phyloP scores from a whole-genome alignment of 2,329 filamentous ascomycete genomes.

The Fusarium sp. region DNA sequence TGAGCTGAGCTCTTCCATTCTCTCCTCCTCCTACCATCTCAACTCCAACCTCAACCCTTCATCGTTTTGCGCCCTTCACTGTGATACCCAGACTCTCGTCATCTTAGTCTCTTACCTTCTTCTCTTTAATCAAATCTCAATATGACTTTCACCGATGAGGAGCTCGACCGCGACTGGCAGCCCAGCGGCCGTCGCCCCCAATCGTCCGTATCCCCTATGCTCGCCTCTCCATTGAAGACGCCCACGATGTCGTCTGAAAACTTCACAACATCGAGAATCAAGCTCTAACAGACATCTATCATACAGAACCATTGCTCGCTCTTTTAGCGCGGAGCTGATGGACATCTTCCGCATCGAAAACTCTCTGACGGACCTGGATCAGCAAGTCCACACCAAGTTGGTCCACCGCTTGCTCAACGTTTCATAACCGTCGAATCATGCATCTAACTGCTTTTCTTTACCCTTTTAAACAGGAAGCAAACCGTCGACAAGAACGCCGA shows the following conservation, averaged over 20 bases:
- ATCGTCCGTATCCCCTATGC: constrained; percentile 76
- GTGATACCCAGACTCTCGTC: constrained; percentile 10
- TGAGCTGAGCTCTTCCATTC: constrained; percentile 21
- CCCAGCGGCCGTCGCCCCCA: constrained; percentile 82
- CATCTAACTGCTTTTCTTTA: constrained; percentile 33
- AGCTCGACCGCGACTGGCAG: constrained; percentile 84
- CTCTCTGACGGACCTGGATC: constrained; percentile 78
- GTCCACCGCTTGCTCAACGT: constrained; percentile 50
- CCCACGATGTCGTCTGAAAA: constrained; percentile 7
- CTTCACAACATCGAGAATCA: constrained; percentile 24
- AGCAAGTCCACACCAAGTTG: constrained; percentile 85
- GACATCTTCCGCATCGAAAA: constrained; percentile 90
- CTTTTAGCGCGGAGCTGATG: constrained; percentile 87
- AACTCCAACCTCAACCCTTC: constrained; percentile 1
- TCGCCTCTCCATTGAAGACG: constrained; percentile 64
- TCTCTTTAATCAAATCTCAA: constrained; percentile 15
- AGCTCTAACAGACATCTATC: constrained; percentile 27
- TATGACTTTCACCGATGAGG: constrained; percentile 68
- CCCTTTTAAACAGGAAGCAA: constrained; percentile 73
- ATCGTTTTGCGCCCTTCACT: constrained; percentile 7
- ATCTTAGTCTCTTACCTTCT: not conserved
- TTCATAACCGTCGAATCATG: constrained; percentile 1
- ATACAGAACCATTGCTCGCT: constrained; percentile 83
- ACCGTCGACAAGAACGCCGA: constrained; percentile 78
- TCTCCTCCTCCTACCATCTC: not conserved